Base-by-base conservation (phyloP, 305 asterid species). In the Coffea humblotiana region DNA sequence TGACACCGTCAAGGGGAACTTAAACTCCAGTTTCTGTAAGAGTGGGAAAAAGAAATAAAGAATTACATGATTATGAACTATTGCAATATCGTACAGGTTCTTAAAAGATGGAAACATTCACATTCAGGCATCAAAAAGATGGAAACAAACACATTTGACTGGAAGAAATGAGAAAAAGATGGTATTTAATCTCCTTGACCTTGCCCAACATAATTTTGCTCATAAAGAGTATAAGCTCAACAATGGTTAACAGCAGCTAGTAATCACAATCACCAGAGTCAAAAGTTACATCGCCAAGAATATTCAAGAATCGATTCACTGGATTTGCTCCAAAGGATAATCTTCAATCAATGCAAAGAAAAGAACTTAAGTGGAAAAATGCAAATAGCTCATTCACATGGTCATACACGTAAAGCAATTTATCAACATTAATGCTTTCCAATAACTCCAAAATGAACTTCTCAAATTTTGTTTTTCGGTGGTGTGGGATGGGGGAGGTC, bases 1-100 rank as follows among this genome's bases (percentile, higher is more conserved):
- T 4, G 99, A 95, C 49, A 95, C 98, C 15, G 99, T 85, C 86
- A 95, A 84, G 3, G 99, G 99, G 86, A 77, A 95, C 89, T 92
- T 95, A 74, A 93, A 95, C 81, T 95, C 99, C 91, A 93, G 74
- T 90, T 92, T 95, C 99, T 95, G 95, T 73, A 48, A 83, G 77
- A 25, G 71, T 81, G 66, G n/a, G 52, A 47, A 67, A 64, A 16
- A 29, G 60, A 66, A 79, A 23, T 63, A 60, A 51, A 77, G 35
- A n/a, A 21, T 23, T 13, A 7, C 64, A 19, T 58, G 21, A 58
- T 40, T 58, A 52, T 68, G 12, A 71, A 48, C 72, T 78, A 79
- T 32, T 23, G 54, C 71, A 67, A 47, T 71, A 64, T 45, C 78
- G 21, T 70, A 18, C 29, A 74, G 56, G 19, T 43, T 61, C 56